Evolutionary conservation across 495 filamentous ascomycete species (phyloP), one percentile per base, ranked within the genome.

Genomic region (Penicillium desertorum): DNA sequence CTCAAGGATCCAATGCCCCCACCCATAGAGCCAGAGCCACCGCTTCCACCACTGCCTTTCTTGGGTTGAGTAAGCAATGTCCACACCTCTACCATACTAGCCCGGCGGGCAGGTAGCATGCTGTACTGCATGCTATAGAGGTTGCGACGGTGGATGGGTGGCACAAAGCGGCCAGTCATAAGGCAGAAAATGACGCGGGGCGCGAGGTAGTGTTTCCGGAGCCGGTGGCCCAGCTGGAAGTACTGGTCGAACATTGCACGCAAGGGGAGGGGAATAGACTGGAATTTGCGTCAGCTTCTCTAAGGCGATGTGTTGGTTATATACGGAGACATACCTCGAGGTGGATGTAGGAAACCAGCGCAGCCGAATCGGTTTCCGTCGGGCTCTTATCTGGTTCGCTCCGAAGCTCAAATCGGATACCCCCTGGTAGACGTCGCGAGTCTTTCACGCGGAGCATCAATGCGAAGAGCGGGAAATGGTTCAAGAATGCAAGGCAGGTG

Each of bases 61-160:
- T 73, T 73, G 9, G 73, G 63, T 61, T 84, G 80, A 2, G 83
- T 90, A 56, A 96, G 72, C 48, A 86, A 81, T 29, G 82, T 73
- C 95, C 95, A 99, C 59, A 97, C 85, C 67, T 97, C 92, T 58
- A 79, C 71, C 48, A 97, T 86, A 2, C 89, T 84, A 0, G 89
- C 90, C 6, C 94, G 78, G 41, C 79, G 84, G 11, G 89, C 86
- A 5, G 94, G 94, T 30, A 99, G 79, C 95, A 98, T 98, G 75
- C 89, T 94, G 73, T 99, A 99, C 73, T 99, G 94, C 64, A 99
- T 85, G 56, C 90, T 92, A 73, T 99, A 99, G 44, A 99, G 78
- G 66, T 91, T 96, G 66, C 92, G 91, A 9, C 94, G 82, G 69
- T 96, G 91, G 34, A 99, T 93, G 0, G 95, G 93, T 5, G 90